Conservation (phyloP, 2,329 filamentous ascomycete genomes). For the Davidsoniella neocaledoniae region DNA sequence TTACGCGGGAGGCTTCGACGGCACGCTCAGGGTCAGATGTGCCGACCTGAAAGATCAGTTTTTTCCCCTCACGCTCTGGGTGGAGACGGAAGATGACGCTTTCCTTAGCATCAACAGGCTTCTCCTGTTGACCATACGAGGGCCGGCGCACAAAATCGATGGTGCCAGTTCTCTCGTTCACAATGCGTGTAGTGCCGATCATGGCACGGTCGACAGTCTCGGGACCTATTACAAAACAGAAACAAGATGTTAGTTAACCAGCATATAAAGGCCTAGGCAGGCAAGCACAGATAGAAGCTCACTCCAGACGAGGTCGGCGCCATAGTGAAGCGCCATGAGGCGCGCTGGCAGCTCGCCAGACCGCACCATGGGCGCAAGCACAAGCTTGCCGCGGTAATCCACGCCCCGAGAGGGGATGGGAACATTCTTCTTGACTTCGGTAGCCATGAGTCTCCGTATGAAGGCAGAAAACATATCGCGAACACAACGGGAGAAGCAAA, state of each 20-base stretch:
- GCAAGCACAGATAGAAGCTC: slow-evolving; percentile 18
- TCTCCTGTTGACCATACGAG: slow-evolving; percentile 48
- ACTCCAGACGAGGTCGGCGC: slow-evolving; percentile 95
- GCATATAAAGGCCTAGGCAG: neutral
- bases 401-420: slow-evolving; percentile 74
- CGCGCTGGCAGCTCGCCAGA: slow-evolving; percentile 91
- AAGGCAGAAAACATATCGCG: slow-evolving; percentile 11
- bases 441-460: slow-evolving; percentile 36
- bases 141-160: slow-evolving; percentile 71
- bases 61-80: slow-evolving; percentile 55
- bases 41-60: slow-evolving; percentile 81
- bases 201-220: slow-evolving; percentile 88
- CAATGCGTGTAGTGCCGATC: slow-evolving; percentile 65
- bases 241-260: neutral
- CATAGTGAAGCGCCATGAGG: slow-evolving; percentile 79
- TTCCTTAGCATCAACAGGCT: slow-evolving; percentile 34
- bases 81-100: slow-evolving; percentile 75
- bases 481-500: neutral
- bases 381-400: slow-evolving; percentile 84
- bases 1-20: slow-evolving; percentile 66
- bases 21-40: slow-evolving; percentile 70
- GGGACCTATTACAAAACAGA: slow-evolving; percentile 39
- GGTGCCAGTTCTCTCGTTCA: slow-evolving; percentile 60
- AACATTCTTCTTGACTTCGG: slow-evolving; percentile 45
- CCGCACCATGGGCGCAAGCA: slow-evolving; percentile 93